Evolutionary conservation across 805 yeast species (phyloP).

Genomic region (Starmera amethionina): DNA sequence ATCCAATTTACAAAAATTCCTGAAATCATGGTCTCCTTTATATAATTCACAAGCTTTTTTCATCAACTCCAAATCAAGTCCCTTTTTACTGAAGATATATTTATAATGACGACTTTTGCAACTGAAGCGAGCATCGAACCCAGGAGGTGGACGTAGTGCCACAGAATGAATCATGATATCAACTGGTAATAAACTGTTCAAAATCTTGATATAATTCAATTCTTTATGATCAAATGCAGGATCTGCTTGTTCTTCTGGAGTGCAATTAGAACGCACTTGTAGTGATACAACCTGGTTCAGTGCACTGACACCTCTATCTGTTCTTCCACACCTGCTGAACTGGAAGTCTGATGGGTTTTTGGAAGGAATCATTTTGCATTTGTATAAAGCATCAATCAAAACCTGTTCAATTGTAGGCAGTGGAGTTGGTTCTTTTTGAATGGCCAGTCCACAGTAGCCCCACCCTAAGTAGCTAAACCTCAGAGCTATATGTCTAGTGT

Average conservation of each 20-base stretch:
- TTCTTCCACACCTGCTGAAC: constrained; percentile 89
- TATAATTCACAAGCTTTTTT: constrained; percentile 49
- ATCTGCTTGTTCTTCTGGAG: constrained; percentile 50
- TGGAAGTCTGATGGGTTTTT: constrained; percentile 51
- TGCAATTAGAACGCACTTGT: constrained; percentile 58
- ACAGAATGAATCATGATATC: constrained; percentile 80
- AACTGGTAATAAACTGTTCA: constrained; percentile 70
- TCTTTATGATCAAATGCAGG: constrained; percentile 54
- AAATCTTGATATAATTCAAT: constrained; percentile 61
- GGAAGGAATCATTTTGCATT: constrained; percentile 54
- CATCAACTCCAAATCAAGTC: constrained; percentile 60
- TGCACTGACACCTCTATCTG: constrained; percentile 96
- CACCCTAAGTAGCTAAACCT: constrained; percentile 87
- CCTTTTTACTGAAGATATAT: constrained; percentile 55
- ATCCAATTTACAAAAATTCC: constrained; percentile 91
- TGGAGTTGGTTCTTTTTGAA: constrained; percentile 66
- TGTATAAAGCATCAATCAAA: constrained; percentile 60
- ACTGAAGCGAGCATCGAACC: constrained; percentile 88
- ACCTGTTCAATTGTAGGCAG: constrained; percentile 81
- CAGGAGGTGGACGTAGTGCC: constrained; percentile 71
- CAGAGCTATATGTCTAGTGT: constrained; percentile 65
- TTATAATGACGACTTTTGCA: constrained; percentile 81
- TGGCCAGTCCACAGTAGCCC: constrained; percentile 87
- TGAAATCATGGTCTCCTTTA: constrained; percentile 77
- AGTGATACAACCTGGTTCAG: constrained; percentile 89